Percentiles rank a stretch among this genome's conserved stretches.
These are phyloP conservation scores for Eimeria maxima DNA, from an alignment of 169 alveolate genomes.

Conservation along the genomic window DNA sequence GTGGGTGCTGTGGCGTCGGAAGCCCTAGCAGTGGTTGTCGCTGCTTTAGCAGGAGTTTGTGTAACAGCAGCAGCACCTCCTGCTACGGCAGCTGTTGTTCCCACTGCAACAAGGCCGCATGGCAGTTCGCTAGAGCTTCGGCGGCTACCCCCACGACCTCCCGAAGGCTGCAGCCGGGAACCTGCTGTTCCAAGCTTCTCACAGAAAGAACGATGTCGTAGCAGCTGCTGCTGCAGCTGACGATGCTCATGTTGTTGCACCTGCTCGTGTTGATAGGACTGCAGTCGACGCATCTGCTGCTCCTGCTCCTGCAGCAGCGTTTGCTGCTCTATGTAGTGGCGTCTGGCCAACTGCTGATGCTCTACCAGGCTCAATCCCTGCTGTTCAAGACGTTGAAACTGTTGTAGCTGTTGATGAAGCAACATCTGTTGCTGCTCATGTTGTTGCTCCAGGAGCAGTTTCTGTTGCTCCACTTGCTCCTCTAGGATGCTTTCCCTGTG, in stretches of 20 bases:
- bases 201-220: slow-evolving; percentile 25
- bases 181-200: neutral
- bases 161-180: neutral
- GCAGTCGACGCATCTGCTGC: slow-evolving; percentile 38
- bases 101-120: neutral
- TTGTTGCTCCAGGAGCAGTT: slow-evolving; percentile 14
- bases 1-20: neutral
- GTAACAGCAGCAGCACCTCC: neutral
- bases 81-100: neutral
- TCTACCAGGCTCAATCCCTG: neutral
- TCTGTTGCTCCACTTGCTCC: slow-evolving; percentile 8
- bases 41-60: neutral
- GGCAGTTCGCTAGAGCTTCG: slow-evolving; percentile 40
- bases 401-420: slow-evolving; percentile 38
- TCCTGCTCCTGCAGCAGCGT: slow-evolving; percentile 22
- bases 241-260: neutral
- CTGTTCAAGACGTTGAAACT: slow-evolving; percentile 10
- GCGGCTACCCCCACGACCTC: slow-evolving; percentile 5
- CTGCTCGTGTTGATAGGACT: slow-evolving; percentile 28
- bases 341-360: neutral
- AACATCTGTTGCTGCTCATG: slow-evolving; percentile 40
- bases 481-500: neutral
- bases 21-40: neutral
- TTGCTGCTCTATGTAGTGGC: neutral
- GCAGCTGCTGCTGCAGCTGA: slow-evolving; percentile 34